These are phyloP conservation scores for Naganishia sp. DNA, from an alignment of 1,284 basidiomycete genomes.

Conservation along the genomic window DNA sequence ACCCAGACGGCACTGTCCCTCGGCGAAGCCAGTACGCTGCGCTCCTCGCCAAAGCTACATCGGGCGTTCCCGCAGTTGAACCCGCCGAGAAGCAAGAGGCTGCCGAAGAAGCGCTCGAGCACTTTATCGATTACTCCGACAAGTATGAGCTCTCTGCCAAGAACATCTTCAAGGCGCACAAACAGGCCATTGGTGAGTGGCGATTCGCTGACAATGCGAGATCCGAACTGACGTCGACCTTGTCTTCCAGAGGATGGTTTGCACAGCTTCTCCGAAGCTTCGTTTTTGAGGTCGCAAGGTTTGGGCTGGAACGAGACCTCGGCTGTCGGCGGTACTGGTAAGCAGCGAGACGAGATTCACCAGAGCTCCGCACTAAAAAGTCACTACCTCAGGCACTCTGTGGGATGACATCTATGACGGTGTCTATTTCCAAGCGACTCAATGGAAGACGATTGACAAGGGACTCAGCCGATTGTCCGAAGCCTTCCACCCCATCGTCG, in stretches of 20 bases:
- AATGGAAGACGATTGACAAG: constrained; percentile 40
- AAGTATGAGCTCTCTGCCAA: constrained; percentile 33
- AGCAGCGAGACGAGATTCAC: background rate
- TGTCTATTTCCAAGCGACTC: constrained; percentile 37
- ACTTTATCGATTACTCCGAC: constrained; percentile 34
- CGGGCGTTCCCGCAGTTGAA: constrained; percentile 7
- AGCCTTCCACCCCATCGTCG: constrained; percentile 39
- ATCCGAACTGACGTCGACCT: background rate
- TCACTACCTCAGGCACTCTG: constrained; percentile 32
- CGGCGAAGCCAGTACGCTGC: constrained; percentile 36
- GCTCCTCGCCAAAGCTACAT: constrained; percentile 31
- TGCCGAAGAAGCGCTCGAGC: constrained; percentile 33
- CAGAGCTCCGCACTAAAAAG: background rate
- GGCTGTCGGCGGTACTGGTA: constrained; percentile 34
- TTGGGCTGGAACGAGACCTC: constrained; percentile 36
- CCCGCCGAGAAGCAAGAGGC: constrained; percentile 30
- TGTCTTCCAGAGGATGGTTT: constrained; percentile 33
- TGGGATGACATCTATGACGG: constrained; percentile 39
- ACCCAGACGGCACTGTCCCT: constrained; percentile 37
- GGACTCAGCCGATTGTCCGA: constrained; percentile 37
- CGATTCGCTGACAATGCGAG: background rate
- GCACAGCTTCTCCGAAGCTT: constrained; percentile 33
- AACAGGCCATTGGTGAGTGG: constrained; percentile 35
- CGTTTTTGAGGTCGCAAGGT: constrained; percentile 34
- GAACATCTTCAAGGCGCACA: constrained; percentile 40